Base-by-base conservation (phyloP, 805 yeast species). In the Millerozyma acaciae region DNA sequence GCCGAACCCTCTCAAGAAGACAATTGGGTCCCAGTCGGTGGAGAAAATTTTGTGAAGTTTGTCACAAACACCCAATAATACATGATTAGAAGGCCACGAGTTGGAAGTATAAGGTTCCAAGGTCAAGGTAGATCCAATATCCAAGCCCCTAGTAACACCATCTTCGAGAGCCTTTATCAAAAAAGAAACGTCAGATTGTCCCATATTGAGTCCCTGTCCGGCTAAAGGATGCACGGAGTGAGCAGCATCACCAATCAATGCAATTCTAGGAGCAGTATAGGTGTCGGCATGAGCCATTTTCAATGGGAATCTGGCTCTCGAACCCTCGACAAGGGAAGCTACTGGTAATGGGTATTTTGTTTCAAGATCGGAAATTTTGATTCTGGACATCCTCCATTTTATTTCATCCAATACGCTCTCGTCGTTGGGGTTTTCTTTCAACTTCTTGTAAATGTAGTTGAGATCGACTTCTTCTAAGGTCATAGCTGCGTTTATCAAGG, bases 201-300 rank as follows among this genome's bases (percentile, higher is more conserved):
- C 98, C 96, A 90, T 88, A 57, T 93, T 93, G 36, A 93, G 72
- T 16, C 98, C 98, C 60, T 93, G 98, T 7, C 98, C 98, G 4
- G 97, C 97, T 39, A 93, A 68, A 2, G 98, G 98, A 55, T 93
- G 97, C 1, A 96, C 86, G 0, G 97, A 83, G 49, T 93, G 98
- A 0, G 97, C 97, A 1, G 98, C 97, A 60, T 93, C 98, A 16
- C 98, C 98, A 7, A 90, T 84, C n/a, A 93, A 63, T 0, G 97
- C 97, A 19, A 90, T 73, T 44, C 97, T 70, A 3, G 84, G 89
- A 2, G 77, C 77, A 13, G 86, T 78, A 53, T 93, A 93, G 1
- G 84, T 75, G 50, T 93, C 97, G 2, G 96, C 95, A 53, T 93
- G 97, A 14, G 88, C 78, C 64, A 90, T 60, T 45, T 80, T 80